Conservation (phyloP, 148 eudicot genomes). For the Chenopodium suecicum region DNA sequence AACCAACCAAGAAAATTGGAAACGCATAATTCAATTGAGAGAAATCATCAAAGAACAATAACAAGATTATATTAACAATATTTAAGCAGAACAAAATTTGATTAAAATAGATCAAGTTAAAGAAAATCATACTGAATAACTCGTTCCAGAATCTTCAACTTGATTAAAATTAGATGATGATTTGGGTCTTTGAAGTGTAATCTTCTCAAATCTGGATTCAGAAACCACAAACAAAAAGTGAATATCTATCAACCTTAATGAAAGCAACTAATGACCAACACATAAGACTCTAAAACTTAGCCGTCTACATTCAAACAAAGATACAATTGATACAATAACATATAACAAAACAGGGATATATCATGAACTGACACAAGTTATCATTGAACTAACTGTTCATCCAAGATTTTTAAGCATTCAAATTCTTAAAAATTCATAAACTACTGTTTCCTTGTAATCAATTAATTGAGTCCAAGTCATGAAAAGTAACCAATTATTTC, state of each 20-base stretch:
- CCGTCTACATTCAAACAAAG: background rate
- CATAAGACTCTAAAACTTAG: background rate
- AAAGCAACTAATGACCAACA: background rate
- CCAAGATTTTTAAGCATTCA: background rate
- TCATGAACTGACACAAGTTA: background rate
- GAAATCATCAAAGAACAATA: too few relatives aligned
- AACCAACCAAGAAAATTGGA: too few relatives aligned
- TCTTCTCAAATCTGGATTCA: slow-evolving; percentile 73
- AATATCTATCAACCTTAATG: slow-evolving; percentile 1
- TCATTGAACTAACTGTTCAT: background rate
- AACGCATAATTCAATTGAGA: too few relatives aligned
- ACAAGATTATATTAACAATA: too few relatives aligned
- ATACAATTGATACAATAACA: background rate
- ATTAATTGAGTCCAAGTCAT: background rate
- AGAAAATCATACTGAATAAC: too few relatives aligned
- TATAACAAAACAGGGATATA: background rate
- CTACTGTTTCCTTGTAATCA: background rate
- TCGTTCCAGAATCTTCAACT: too few relatives aligned
- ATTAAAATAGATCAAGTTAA: too few relatives aligned
- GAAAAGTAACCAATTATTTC: background rate
- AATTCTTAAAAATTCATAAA: background rate
- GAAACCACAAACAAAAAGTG: slow-evolving; percentile 21
- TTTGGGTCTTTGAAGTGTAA: slow-evolving; percentile 65
- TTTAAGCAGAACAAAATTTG: too few relatives aligned
- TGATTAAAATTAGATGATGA: slow-evolving; percentile 54